Evolutionary conservation across 805 yeast species (phyloP).

Genomic region (Nematodospora valgi): DNA sequence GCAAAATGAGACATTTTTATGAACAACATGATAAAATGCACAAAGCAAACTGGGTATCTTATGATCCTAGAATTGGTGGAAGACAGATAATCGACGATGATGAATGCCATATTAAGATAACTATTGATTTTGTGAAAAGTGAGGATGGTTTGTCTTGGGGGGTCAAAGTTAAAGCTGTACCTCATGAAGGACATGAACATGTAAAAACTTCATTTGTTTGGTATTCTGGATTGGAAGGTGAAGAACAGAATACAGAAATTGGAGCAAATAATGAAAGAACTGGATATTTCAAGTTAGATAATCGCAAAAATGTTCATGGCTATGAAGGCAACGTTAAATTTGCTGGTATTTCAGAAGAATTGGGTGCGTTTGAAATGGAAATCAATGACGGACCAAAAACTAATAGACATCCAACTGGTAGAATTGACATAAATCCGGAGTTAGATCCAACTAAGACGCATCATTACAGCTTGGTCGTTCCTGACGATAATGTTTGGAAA

Average conservation of each 20-base stretch:
- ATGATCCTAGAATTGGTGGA: slow-evolving; percentile 89
- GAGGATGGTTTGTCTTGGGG: slow-evolving; percentile 78
- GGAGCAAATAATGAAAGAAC: slow-evolving; percentile 13
- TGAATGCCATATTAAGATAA: slow-evolving; percentile 58
- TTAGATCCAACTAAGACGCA: slow-evolving; percentile 60
- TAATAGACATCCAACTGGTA: slow-evolving; percentile 40
- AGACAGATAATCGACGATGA: slow-evolving; percentile 67
- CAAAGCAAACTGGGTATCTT: slow-evolving; percentile 80
- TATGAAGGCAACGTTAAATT: slow-evolving; percentile 38
- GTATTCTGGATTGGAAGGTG: slow-evolving; percentile 76
- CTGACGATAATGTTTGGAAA: slow-evolving; percentile 70
- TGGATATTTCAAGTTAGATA: slow-evolving; percentile 25
- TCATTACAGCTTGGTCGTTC: slow-evolving; percentile 66
- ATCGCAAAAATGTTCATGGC: slow-evolving; percentile 21
- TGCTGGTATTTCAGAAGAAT: slow-evolving; percentile 51
- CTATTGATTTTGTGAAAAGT: slow-evolving; percentile 73
- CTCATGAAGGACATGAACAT: slow-evolving; percentile 47
- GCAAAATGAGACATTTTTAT: slow-evolving; percentile 66
- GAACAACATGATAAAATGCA: slow-evolving; percentile 68
- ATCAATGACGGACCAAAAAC: slow-evolving; percentile 54
- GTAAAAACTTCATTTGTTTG: slow-evolving; percentile 65
- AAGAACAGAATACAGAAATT: slow-evolving; percentile 13
- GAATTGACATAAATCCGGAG: slow-evolving; percentile 28
- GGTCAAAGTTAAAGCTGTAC: slow-evolving; percentile 61
- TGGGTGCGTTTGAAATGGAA: slow-evolving; percentile 61